Evolutionary conservation across 2,329 filamentous ascomycete genomes (phyloP), one percentile per base, ranked within the genome.

Genomic region (Colletotrichum limetticola): DNA sequence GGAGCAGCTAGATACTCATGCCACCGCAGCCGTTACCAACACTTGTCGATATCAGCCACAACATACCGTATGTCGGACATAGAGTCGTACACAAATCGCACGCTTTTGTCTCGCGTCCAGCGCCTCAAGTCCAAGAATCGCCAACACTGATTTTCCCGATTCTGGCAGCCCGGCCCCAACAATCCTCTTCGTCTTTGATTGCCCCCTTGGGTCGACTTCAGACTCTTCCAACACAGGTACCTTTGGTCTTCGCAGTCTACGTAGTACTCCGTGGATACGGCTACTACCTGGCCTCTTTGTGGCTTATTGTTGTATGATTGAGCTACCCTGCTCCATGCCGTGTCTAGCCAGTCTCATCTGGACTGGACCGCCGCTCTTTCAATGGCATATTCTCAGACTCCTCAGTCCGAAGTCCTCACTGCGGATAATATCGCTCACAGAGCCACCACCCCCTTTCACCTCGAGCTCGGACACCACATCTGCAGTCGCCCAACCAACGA

Each of bases 401-500:
- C 37, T 19, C 37, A 35, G 32, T 19, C 42, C 9, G 19, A 9
- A n/a, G 32, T 49, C 42, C 19, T 49, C 28, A 19, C 55, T 32
- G 22, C 32, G 26, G 30, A 57, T n/a, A 32, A 49, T 11, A 63
- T 52, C 11, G 24, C 61, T 22, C 46, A 30, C 32, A 35, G 11
- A 35, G 32, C 11, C 42, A 35, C 24, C 52, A 22, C 24, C 49
- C 28, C 52, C 52, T 46, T 57, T 62, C 65, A 52, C 30, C 42
- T 22, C 8, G 64, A 52, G 66, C 66, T 69, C 35, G 66, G 66
- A 55, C 66, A 35, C 66, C n/a, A 30, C n/a, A 49, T 42, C 16
- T 46, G 49, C 16, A 58, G 58, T 64, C 59, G 32, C 42, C 70
- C 66, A 59, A 59, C 70, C 66, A 59, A 69, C 53, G 46, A 53